A percentile compares a stretch with the other conserved stretches of the same genome.
Conservation (phyloP, 2,329 filamentous ascomycete species). For the Fusarium coffeatum region DNA sequence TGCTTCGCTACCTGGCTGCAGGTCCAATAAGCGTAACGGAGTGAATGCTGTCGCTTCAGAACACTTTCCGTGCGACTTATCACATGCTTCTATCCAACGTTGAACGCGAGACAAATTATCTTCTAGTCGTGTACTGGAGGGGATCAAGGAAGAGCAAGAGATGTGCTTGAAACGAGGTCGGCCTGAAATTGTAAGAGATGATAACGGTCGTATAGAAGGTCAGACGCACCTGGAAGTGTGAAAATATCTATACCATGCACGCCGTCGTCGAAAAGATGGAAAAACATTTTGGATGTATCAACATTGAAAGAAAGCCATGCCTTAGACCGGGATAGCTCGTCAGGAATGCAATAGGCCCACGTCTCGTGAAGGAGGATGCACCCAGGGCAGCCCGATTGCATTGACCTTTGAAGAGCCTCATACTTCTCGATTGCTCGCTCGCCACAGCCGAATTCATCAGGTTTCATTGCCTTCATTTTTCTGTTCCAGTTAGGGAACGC, state of each 20-base stretch:
- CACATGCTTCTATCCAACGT: background rate
- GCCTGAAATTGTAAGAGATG: background rate
- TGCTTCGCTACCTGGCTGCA: background rate
- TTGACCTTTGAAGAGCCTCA: background rate
- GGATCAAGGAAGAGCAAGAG: background rate
- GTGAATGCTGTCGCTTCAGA: background rate
- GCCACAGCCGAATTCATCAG: too few relatives aligned
- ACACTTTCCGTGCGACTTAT: background rate
- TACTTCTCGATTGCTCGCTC: too few relatives aligned
- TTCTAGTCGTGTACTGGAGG: background rate
- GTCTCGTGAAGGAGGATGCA: background rate
- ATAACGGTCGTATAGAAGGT: too few relatives aligned
- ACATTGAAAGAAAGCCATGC: background rate
- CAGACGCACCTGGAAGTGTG: background rate
- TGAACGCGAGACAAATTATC: background rate
- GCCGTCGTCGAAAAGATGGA: background rate
- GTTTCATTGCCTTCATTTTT: too few relatives aligned
- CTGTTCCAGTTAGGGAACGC: too few relatives aligned
- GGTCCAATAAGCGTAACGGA: background rate
- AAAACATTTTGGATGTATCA: background rate
- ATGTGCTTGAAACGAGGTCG: background rate
- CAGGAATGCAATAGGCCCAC: background rate
- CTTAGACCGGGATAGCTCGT: background rate
- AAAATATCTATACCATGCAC: background rate
- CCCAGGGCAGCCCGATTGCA: background rate